phyloP scores from a whole-genome alignment of 176 grass and related monocot species.

The Guadua angustifolia region DNA sequence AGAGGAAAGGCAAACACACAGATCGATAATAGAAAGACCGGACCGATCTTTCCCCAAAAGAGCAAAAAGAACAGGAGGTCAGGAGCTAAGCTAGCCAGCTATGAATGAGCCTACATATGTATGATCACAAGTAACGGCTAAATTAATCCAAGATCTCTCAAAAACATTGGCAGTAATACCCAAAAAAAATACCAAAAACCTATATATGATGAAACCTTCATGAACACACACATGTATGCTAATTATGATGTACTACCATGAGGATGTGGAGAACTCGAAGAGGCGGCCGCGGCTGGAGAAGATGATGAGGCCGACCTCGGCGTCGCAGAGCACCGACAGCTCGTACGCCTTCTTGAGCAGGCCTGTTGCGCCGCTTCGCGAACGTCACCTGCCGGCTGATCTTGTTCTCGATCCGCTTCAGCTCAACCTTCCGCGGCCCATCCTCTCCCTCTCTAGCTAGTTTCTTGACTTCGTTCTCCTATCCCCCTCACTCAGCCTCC shows the following conservation, averaged over 20 bases:
- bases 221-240: background rate
- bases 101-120: background rate
- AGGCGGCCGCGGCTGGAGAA: conserved; percentile 90
- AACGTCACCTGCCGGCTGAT: conserved; percentile 98
- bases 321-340: conserved; percentile 90
- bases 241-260: conserved; percentile 43
- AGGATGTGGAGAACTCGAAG: conserved; percentile 90
- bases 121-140: background rate
- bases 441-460: conserved; percentile 26
- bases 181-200: background rate
- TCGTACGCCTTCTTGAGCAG: conserved; percentile 97
- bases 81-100: background rate
- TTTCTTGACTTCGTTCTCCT: background rate
- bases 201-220: background rate
- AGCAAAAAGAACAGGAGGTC: conserved; percentile 38
- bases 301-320: conserved; percentile 94
- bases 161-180: conserved; percentile 9
- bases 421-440: conserved; percentile 64
- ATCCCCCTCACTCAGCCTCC: background rate
- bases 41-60: conserved; percentile 24
- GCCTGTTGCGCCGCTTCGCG: conserved; percentile 85
- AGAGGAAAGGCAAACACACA: conserved; percentile 34
- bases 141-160: too few species aligned
- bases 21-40: conserved; percentile 28
- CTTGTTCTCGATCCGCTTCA: conserved; percentile 99